phyloP scores from a whole-genome alignment of 2,329 filamentous ascomycete genomes.

The Trichophyton mentagrophytes region DNA sequence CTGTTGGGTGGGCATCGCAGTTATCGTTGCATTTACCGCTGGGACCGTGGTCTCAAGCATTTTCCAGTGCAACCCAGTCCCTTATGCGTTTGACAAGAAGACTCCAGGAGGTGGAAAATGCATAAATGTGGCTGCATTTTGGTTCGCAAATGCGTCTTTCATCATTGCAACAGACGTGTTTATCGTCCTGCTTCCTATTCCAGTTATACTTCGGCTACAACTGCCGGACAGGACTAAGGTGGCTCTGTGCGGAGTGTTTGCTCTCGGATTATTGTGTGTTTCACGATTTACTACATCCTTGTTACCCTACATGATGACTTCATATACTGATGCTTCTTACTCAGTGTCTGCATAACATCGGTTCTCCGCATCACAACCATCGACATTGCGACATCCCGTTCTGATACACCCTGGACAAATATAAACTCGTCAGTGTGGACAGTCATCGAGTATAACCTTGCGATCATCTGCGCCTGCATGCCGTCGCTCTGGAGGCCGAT shows the following conservation, averaged over 20 bases:
- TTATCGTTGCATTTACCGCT: slow-evolving; percentile 15
- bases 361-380: slow-evolving; percentile 14
- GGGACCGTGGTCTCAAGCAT: slow-evolving; percentile 16
- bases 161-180: slow-evolving; percentile 27
- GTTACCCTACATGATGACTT: slow-evolving; percentile 4
- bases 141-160: slow-evolving; percentile 38
- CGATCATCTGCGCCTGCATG: slow-evolving; percentile 28
- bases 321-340: not conserved
- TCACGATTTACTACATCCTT: not conserved
- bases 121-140: slow-evolving; percentile 36
- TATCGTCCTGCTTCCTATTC: slow-evolving; percentile 25
- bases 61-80: slow-evolving; percentile 17
- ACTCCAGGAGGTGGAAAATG: slow-evolving; percentile 26
- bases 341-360: slow-evolving; percentile 14
- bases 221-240: slow-evolving; percentile 35
- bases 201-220: slow-evolving; percentile 22
- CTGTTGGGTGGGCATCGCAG: slow-evolving; percentile 13
- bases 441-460: slow-evolving; percentile 25
- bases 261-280: slow-evolving; percentile 23
- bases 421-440: slow-evolving; percentile 27
- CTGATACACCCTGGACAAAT: slow-evolving; percentile 19
- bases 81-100: slow-evolving; percentile 14
- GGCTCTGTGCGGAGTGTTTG: slow-evolving; percentile 31
- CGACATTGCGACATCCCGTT: slow-evolving; percentile 13
- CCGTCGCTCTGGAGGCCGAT: slow-evolving; percentile 23